phyloP scores from a whole-genome alignment of 1,284 basidiomycete genomes.

The Leccinum pseudoinsigne region DNA sequence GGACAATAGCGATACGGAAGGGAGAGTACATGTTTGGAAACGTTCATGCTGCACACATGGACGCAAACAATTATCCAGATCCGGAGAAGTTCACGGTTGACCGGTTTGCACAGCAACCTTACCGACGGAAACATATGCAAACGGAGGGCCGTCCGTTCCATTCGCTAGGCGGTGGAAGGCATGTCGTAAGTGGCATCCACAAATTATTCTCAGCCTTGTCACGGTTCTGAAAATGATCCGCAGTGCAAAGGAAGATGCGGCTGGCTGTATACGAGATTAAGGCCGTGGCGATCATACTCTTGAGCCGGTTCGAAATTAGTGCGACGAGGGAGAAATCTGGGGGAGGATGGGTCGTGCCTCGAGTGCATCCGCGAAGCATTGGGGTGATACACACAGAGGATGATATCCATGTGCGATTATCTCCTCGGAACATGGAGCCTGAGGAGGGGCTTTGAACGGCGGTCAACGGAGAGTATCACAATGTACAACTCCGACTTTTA shows the following conservation, averaged over 20 bases:
- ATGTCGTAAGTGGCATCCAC: constrained; percentile 17
- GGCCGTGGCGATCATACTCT: constrained; percentile 16
- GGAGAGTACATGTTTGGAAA: constrained; percentile 25
- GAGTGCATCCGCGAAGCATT: constrained; percentile 17
- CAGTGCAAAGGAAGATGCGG: constrained; percentile 30
- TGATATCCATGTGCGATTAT: constrained; percentile 16
- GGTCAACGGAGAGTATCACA: not conserved
- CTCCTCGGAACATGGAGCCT: constrained; percentile 4
- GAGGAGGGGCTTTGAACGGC: not conserved
- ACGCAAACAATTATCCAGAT: constrained; percentile 14
- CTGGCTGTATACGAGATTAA: constrained; percentile 29
- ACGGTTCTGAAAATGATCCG: not conserved
- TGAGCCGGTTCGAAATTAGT: constrained; percentile 21
- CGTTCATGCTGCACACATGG: constrained; percentile 24
- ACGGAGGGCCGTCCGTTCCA: constrained; percentile 22
- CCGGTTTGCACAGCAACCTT: constrained; percentile 23
- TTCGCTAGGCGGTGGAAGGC: constrained; percentile 25
- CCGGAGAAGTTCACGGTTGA: constrained; percentile 21
- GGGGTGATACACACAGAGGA: constrained; percentile 26
- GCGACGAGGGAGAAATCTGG: not conserved
- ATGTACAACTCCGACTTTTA: not conserved
- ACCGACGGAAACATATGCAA: constrained; percentile 22
- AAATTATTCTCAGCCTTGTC: not conserved
- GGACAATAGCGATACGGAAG: constrained; percentile 16
- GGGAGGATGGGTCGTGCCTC: constrained; percentile 17